These are phyloP conservation scores for Grigorovia yakushimaensis DNA, from an alignment of 805 yeast genomes.

Conservation along the genomic window DNA sequence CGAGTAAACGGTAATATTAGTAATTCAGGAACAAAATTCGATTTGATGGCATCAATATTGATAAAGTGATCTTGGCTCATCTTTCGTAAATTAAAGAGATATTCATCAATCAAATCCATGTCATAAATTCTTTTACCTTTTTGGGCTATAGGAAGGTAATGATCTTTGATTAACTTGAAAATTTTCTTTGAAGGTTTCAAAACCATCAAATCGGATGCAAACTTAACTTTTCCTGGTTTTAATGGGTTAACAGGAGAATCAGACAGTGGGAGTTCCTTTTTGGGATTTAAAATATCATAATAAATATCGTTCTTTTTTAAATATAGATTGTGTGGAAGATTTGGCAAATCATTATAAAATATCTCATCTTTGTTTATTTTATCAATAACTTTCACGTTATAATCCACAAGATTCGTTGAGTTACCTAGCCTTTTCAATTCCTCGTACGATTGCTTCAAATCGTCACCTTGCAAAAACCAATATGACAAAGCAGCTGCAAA, in stretches of 20 bases:
- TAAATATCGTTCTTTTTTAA: conserved; percentile 22
- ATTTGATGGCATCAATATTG: conserved; percentile 20
- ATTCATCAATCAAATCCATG: conserved; percentile 25
- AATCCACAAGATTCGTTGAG: conserved; percentile 17
- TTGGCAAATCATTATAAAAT: conserved; percentile 34
- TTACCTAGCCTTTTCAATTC: conserved; percentile 13
- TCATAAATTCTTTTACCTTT: conserved; percentile 18
- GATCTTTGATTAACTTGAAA: conserved; percentile 17
- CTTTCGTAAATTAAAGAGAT: conserved; percentile 19
- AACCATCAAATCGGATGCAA: conserved; percentile 47
- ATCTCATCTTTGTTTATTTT: conserved; percentile 17
- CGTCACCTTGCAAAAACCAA: conserved; percentile 27
- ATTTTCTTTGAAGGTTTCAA: conserved; percentile 36
- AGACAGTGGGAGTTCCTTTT: conserved; percentile 14
- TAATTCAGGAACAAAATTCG: conserved; percentile 16
- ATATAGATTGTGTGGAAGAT: conserved; percentile 19
- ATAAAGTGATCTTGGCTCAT: conserved; percentile 21
- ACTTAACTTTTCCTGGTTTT: conserved; percentile 21
- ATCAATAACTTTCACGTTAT: conserved; percentile 13
- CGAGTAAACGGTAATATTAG: conserved; percentile 25
- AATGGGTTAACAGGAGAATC: conserved; percentile 16
- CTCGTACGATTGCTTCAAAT: conserved; percentile 12
- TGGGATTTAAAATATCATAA: conserved; percentile 20
- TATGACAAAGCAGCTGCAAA: conserved; percentile 40
- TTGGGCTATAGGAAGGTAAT: conserved; percentile 15